These are phyloP conservation scores for Aquilaria malaccensis DNA, from an alignment of 345 rosid genomes.

Conservation along the genomic window DNA sequence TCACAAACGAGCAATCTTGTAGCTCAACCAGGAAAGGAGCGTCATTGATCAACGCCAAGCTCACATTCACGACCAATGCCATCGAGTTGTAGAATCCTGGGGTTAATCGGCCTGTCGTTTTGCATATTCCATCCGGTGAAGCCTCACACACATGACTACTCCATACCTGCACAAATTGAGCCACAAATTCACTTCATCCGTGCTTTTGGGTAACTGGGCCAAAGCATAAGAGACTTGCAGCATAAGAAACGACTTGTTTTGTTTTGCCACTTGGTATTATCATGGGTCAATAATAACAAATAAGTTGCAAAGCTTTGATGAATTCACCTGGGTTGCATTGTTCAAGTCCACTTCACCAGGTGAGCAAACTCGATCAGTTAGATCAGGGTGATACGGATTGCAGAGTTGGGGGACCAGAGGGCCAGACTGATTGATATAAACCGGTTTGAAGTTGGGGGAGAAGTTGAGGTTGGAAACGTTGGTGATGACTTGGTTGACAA, in stretches of 20 bases:
- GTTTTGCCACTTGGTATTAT: no score
- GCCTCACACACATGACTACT: conserved; percentile 67
- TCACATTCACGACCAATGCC: conserved; percentile 50
- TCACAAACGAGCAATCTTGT: conserved; percentile 77
- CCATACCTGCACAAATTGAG: conserved; percentile 51
- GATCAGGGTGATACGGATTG: conserved; percentile 63
- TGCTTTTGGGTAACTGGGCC: no score
- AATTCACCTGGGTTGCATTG: conserved; percentile 77
- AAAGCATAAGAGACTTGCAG: no score
- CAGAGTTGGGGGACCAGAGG: conserved; percentile 78
- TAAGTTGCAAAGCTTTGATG: not conserved
- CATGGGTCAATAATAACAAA: not conserved
- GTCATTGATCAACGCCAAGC: conserved; percentile 45
- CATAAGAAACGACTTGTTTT: no score
- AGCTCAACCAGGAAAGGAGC: conserved; percentile 61
- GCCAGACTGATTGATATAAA: conserved; percentile 93
- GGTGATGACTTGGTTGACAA: conserved; percentile 78
- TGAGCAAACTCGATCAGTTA: conserved; percentile 56
- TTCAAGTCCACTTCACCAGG: conserved; percentile 60
- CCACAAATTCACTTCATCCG: not conserved
- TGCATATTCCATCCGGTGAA: conserved; percentile 51
- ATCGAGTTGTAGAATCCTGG: conserved; percentile 62
- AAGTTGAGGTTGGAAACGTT: conserved; percentile 93
- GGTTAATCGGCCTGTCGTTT: conserved; percentile 69
- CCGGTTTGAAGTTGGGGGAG: conserved; percentile 63